A percentile compares a stretch with the other conserved stretches of the same genome.
Conservation (phyloP, 129 eudicot genomes). For the Cynara cardunculus region DNA sequence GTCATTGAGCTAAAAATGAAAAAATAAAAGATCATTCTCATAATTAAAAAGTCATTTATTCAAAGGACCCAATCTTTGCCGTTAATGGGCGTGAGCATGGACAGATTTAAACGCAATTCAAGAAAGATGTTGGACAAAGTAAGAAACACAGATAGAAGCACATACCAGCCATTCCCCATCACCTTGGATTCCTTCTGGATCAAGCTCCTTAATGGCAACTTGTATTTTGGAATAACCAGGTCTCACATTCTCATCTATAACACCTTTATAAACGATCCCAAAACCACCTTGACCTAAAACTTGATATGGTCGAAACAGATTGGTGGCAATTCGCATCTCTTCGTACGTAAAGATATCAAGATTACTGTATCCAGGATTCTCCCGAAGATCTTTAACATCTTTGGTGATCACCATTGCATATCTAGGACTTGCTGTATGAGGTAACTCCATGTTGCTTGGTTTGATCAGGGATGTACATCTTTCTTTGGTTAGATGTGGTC, state of each 20-base stretch:
- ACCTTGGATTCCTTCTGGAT: constrained; percentile 87
- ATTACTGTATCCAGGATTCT: constrained; percentile 68
- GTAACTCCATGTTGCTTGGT: constrained; percentile 23
- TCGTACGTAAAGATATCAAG: constrained; percentile 83
- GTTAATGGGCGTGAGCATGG: no score
- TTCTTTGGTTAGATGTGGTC: constrained; percentile 26
- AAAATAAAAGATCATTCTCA: no score
- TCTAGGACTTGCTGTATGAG: constrained; percentile 26
- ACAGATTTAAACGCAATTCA: background rate
- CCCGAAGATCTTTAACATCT: constrained; percentile 68
- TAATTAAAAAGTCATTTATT: no score
- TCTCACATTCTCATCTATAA: constrained; percentile 76
- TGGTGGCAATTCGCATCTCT: constrained; percentile 88
- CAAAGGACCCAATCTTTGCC: no score
- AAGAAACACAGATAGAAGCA: background rate
- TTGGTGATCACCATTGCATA: constrained; percentile 52
- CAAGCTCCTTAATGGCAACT: constrained; percentile 94
- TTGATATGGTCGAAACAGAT: constrained; percentile 69
- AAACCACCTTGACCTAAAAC: constrained; percentile 97
- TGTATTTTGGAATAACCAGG: constrained; percentile 54
- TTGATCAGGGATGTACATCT: constrained; percentile 9
- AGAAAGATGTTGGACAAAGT: background rate
- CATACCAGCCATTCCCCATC: constrained; percentile 98
- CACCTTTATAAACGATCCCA: constrained; percentile 90
- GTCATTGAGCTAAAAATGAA: no score